Conservation (phyloP, 148 eudicot species). For the Silene uniflora region DNA sequence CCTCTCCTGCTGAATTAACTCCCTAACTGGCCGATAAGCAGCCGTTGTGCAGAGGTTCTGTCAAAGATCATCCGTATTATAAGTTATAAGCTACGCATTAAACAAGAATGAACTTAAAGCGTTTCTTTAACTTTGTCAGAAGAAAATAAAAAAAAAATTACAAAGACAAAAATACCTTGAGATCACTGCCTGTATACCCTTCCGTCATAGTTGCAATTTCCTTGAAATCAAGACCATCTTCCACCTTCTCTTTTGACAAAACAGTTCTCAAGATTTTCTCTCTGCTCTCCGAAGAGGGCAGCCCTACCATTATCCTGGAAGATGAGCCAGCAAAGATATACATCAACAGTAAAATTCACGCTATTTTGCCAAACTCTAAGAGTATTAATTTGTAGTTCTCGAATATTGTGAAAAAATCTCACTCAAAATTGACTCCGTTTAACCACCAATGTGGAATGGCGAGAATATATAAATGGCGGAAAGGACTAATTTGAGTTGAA, state of each 20-base stretch:
- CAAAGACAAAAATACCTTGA: constrained; percentile 50
- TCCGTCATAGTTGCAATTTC: constrained; percentile 86
- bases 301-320: constrained; percentile 75
- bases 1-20: constrained; percentile 80
- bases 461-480: too few species aligned
- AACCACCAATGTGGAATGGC: too few species aligned
- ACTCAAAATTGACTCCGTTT: too few species aligned
- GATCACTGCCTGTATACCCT: constrained; percentile 83
- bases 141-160: not conserved
- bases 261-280: constrained; percentile 85
- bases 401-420: too few species aligned
- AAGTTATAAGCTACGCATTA: constrained; percentile 8
- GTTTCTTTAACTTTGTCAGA: not conserved
- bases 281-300: constrained; percentile 73
- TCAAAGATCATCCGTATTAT: not conserved
- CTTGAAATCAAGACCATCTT: constrained; percentile 45
- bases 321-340: not conserved
- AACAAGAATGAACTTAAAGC: not conserved
- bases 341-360: not conserved
- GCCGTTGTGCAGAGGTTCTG: constrained; percentile 97
- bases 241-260: constrained; percentile 76
- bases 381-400: too few species aligned
- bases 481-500: too few species aligned
- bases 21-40: constrained; percentile 93
- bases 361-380: not conserved